Percentiles rank a stretch among this genome's conserved stretches.
Evolutionary conservation across 129 eudicot species (phyloP).

Genomic region (Helianthus annuus): HanXRQr2.0-SUNRISE NC_035448.2:2186229-2186728

Average conservation of each 20-base stretch:
- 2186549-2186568: too few relatives aligned
- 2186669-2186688: conserved; percentile 89
- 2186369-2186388: too few relatives aligned
- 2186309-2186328: too few relatives aligned
- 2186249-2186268: too few relatives aligned
- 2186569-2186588: too few relatives aligned
- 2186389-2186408: neutral
- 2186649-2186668: conserved; percentile 72
- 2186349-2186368: too few relatives aligned
- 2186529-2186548: neutral
- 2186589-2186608: neutral
- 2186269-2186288: too few relatives aligned
- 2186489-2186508: neutral
- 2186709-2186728: conserved; percentile 64
- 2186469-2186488: neutral
- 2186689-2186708: conserved; percentile 68
- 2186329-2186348: too few relatives aligned
- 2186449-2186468: neutral
- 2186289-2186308: too few relatives aligned
- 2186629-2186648: conserved; percentile 7
- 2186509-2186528: conserved; percentile 5
- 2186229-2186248: too few relatives aligned
- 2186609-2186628: neutral
- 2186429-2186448: neutral
- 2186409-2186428: neutral